Conservation (phyloP, 2,329 filamentous ascomycete genomes). For the Hypoxylon sp. region DNA sequence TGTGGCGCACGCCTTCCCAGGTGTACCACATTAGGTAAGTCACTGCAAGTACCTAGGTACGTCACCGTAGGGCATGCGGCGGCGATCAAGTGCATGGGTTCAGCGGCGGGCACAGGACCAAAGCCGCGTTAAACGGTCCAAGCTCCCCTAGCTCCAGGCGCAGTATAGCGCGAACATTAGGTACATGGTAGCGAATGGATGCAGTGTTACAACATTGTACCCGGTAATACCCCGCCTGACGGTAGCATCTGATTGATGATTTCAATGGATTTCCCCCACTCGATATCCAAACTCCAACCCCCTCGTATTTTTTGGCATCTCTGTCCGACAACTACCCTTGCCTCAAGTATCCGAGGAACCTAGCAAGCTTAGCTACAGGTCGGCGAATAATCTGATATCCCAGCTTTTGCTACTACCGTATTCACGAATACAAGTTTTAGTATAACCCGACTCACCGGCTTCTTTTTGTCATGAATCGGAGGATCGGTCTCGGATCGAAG, state of each 20-base stretch:
- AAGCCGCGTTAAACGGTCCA: conserved; percentile 29
- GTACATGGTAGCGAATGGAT: conserved; percentile 6
- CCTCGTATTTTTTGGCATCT: conserved; percentile 34
- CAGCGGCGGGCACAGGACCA: conserved; percentile 20
- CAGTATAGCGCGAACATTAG: conserved; percentile 8
- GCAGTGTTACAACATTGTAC: conserved; percentile 23
- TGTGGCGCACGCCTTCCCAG: conserved; percentile 12
- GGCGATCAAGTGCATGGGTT: conserved; percentile 36
- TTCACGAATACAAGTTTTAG: conserved; percentile 23
- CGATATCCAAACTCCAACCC: conserved; percentile 37
- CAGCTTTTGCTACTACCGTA: conserved; percentile 2
- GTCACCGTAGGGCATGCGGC: conserved; percentile 7
- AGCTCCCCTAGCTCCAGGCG: conserved; percentile 32
- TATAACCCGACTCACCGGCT: conserved; percentile 9
- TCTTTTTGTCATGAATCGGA: conserved; percentile 41
- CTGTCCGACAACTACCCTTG: conserved; percentile 19
- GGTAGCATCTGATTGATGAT: conserved; percentile 43
- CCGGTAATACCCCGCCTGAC: conserved; percentile 41
- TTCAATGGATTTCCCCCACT: conserved; percentile 32
- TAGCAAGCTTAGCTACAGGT: conserved; percentile 18
- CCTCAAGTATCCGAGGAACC: conserved; percentile 2
- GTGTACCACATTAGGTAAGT: not conserved
- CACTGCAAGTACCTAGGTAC: conserved; percentile 18
- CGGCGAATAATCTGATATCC: conserved; percentile 9
- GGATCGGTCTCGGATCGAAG: conserved; percentile 23